phyloP scores from a whole-genome alignment of 2,329 filamentous ascomycete genomes.

The Metarhizium album region DNA sequence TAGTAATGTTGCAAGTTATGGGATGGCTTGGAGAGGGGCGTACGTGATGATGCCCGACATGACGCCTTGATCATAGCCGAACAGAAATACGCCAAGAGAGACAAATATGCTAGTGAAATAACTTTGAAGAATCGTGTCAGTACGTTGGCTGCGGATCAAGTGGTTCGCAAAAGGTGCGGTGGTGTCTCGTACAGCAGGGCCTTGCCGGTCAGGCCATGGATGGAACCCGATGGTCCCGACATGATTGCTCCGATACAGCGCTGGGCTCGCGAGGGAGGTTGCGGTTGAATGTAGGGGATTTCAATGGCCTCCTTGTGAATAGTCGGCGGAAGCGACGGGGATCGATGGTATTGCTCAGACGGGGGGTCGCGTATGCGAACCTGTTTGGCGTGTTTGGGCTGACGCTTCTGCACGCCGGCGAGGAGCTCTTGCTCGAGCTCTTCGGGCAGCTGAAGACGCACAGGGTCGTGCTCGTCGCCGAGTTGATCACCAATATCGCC shows the following conservation, averaged over 20 bases:
- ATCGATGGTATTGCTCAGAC: slow-evolving; percentile 25
- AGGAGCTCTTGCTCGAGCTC: slow-evolving; percentile 54
- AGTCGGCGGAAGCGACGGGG: slow-evolving; percentile 28
- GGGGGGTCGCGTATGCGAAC: slow-evolving; percentile 55
- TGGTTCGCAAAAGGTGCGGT: slow-evolving; percentile 4
- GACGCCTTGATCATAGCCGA: slow-evolving; percentile 83
- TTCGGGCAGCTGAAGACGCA: slow-evolving; percentile 57
- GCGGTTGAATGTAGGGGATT: slow-evolving; percentile 58
- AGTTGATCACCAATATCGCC: slow-evolving; percentile 91
- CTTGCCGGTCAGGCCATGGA: slow-evolving; percentile 91
- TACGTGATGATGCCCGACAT: slow-evolving; percentile 69
- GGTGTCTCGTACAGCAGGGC: slow-evolving; percentile 60
- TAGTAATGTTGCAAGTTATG: background rate
- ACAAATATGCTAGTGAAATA: slow-evolving; percentile 94
- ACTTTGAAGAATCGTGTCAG: slow-evolving; percentile 32
- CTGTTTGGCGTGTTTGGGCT: slow-evolving; percentile 40
- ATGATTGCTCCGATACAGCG: slow-evolving; percentile 74
- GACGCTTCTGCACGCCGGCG: slow-evolving; percentile 36
- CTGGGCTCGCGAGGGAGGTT: slow-evolving; percentile 54
- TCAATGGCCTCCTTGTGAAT: slow-evolving; percentile 68
- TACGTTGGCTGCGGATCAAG: background rate
- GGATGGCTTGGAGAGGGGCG: slow-evolving; percentile 16
- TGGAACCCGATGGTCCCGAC: slow-evolving; percentile 64
- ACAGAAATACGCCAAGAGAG: slow-evolving; percentile 76
- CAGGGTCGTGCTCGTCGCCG: slow-evolving; percentile 70